Evolutionary conservation across 169 alveolate species (phyloP), one percentile per base, ranked within the genome.

Genomic region (Plasmodium yoelii): DNA sequence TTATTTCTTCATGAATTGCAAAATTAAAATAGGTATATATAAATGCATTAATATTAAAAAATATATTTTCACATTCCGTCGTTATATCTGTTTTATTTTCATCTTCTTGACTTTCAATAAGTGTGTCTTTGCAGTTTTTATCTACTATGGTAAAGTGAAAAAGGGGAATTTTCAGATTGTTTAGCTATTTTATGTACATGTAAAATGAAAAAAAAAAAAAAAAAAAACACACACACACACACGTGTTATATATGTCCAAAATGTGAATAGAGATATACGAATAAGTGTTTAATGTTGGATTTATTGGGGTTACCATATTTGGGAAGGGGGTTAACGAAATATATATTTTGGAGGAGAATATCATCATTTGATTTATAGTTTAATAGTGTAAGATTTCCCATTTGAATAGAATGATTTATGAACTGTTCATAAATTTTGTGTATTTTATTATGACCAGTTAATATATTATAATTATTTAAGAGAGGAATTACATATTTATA

Each of bases 11-110:
- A 28, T 82, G 86, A 18, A 39, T 57, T 1, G 56, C 56, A 64
- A 67, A 82, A 57, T 82, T 82, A 57, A 82, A 82, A 72, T 82
- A 82, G 61, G 90, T 82, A 47, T 82, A 82, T 22, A 82, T 82
- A 61, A 82, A 82, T 15, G 90, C 90, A 57, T 82, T 82, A 15
- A 82, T 82, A 72, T 82, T 82, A 51, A 82, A 82, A 53, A 67
- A 82, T 68, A 82, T 82, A 69, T 82, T 28, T 82, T 82, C 73
- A 47, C 90, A 82, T n/a, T 82, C 90, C 34, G 6, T 19, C 22
- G 73, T 57, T 15, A 82, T 67, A 49, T 68, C 84, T 49, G 61
- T 49, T 13, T 65, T 61, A 24, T 39, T 49, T 42, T 28, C 6
- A n/a, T 77, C 65, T 12, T 77, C 89, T 74, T 60, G 19, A 65